A percentile compares a stretch with the other conserved stretches of the same genome.
Conservation (phyloP, 208 protist genomes). For the Leishmania braziliensis region DNA sequence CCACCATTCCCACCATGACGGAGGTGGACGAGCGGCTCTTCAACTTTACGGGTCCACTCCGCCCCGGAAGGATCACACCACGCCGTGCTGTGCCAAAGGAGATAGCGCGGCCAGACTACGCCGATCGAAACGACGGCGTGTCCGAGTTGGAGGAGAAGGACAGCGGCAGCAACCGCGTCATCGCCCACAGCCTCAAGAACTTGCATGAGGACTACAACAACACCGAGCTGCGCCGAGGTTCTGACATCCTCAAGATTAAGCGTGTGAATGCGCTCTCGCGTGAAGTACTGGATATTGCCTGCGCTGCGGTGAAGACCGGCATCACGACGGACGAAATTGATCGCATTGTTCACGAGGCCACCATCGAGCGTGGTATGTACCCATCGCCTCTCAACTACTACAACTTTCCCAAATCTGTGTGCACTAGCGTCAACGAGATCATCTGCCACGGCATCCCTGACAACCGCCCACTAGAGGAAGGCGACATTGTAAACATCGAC, state of each 20-base stretch:
- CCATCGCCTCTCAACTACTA: conserved; percentile 99
- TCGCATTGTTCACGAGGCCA: conserved; percentile 91
- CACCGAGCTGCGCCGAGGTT: conserved; percentile 71
- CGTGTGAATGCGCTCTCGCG: conserved; percentile 85
- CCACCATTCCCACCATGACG: conserved; percentile 90
- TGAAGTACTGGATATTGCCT: conserved; percentile 96
- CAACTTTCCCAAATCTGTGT: conserved; percentile 98
- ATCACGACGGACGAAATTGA: conserved; percentile 99
- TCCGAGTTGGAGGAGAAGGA: conserved; percentile 79
- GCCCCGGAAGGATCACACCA: conserved; percentile 86
- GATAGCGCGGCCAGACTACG: conserved; percentile 87
- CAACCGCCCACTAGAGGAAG: conserved; percentile 90
- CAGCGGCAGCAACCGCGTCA: conserved; percentile 59
- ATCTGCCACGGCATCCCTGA: conserved; percentile 98
- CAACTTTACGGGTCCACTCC: conserved; percentile 84
- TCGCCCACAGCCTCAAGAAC: conserved; percentile 75
- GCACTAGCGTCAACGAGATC: conserved; percentile 96
- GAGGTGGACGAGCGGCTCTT: conserved; percentile 62
- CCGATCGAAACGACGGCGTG: conserved; percentile 78
- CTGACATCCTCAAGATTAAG: conserved; percentile 90
- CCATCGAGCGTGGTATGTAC: conserved; percentile 93
- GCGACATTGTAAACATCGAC: conserved; percentile 99
- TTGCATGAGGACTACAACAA: conserved; percentile 78
- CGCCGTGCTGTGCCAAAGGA: conserved; percentile 72
- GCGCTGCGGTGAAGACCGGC: conserved; percentile 84